Base-by-base conservation (phyloP, 805 yeast species). In the Candida hispaniensis region DNA sequence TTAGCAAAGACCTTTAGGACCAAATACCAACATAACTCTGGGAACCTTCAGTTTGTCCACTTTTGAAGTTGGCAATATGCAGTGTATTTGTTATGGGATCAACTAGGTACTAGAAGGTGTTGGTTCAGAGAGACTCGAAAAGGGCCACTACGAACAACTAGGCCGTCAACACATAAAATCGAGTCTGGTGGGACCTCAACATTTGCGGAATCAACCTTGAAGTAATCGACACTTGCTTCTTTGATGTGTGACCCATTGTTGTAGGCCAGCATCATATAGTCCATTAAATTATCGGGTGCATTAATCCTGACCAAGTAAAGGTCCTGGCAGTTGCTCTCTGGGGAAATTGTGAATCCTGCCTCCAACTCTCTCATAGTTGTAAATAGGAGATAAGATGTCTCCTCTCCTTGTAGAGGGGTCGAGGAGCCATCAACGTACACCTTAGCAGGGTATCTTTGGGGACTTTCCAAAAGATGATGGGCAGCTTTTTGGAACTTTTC, bases 401-500 rank as follows among this genome's bases (percentile, higher is more conserved):
- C 28, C 3, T 32, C 28, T 6, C 24, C 24, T 3, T 27, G 36
- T 2, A 32, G 17, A 9, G 36, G 36, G 3, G 18, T 18, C n/a
- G 12, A 12, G 6, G 22, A 23, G 5, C 14, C 14, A 18, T 32
- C 28, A 13, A 23, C 8, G 18, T 32, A 32, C 10, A 32, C 24
- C 8, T 6, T 16, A 9, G 28, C 18, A 21, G 17, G 18, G 28
- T 32, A 32, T 12, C 16, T 22, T 7, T 32, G 36, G 2, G 36
- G 22, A 3, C 24, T 13, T 10, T 22, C 23, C 22, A 32, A 10
- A 12, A 32, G 14, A 14, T 23, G 28, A 17, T 52, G 50, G 0
- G 85, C 93, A 0, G 94, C 94, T 21, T 71, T 55, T 41, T 66
- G 59, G 54, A 86, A 86, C 38, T 94, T 58, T 25, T 71, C 71